Percentiles rank a stretch among this genome's conserved stretches.
phyloP scores from a whole-genome alignment of 805 yeast species.

The Scheffersomyces coipomensis region DNA sequence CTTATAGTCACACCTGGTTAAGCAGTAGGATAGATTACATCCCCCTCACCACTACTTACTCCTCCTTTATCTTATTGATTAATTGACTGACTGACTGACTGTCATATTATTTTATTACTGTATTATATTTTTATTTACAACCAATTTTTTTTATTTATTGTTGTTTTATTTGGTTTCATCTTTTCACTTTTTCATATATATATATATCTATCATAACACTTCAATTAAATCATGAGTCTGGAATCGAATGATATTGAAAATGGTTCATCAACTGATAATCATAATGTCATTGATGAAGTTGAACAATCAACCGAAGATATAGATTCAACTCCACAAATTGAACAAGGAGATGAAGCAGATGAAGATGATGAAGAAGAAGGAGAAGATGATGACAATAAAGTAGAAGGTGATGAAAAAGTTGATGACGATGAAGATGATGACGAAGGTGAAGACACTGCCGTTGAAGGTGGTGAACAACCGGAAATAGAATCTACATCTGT shows the following conservation, averaged over 20 bases:
- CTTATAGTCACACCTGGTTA: no score
- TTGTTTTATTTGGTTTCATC: no score
- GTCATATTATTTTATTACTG: no score
- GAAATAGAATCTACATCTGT: neutral
- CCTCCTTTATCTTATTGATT: no score
- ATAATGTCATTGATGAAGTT: neutral
- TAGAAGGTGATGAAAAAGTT: neutral
- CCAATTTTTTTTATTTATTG: no score
- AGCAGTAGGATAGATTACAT: no score
- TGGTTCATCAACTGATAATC: neutral
- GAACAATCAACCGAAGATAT: no score
- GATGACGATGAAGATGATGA: constrained; percentile 4
- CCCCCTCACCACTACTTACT: no score
- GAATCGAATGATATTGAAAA: neutral
- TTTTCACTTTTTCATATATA: no score
- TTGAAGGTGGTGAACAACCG: constrained; percentile 1
- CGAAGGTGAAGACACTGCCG: neutral
- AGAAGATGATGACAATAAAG: neutral
- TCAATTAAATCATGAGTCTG: neutral
- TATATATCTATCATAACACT: no score
- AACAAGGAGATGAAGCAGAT: constrained; percentile 2
- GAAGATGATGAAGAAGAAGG: constrained; percentile 4
- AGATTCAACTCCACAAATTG: neutral
- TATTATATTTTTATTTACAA: no score
- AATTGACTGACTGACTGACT: no score